Base-by-base conservation (phyloP, 2,329 filamentous ascomycete genomes). In the Diplocarpon rosae region DNA sequence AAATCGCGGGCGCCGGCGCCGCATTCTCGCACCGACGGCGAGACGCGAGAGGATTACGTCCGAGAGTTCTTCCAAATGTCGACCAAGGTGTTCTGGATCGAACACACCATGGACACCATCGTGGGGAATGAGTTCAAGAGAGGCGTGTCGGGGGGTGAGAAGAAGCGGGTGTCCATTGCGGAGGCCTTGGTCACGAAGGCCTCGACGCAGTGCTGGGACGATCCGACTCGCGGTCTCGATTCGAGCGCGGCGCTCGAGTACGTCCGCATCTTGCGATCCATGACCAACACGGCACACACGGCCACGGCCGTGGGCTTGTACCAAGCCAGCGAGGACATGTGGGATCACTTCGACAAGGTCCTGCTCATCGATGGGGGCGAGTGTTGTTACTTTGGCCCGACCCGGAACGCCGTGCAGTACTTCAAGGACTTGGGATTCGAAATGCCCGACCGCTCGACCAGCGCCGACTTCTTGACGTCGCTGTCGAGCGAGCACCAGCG, bases 241-340 rank as follows among this genome's bases (percentile, higher is more conserved):
- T 78, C 78, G 0, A 78, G 72, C 53, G 81, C 75, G 3, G 80
- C 78, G 86, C 52, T 70, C 88, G 29, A 80, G 42, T 81, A 72
- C 56, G 67, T 71, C 24, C 77, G 75, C 53, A 72, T 75, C 1
- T 62, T 83, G n/a, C 67, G 80, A 7, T 71, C 75, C 5, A 67
- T 83, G 70, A 82, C 79, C 0, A 76, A 83, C 49, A 69, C 78
- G 1, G 63, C 76, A 3, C 75, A 76, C 0, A 63, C 80, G 3
- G 65, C 76, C 0, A 72, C 76, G 0, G 75, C 82, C 37, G 75
- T 81, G 11, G 80, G 78, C 0, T 66, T 83, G 0, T 85, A 85
- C 57, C 81, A 85, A 56, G 80, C 81, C 2, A 77, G 78, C 5
- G 81, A 85, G 44, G 76, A 73, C 17, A 83, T 85, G 47, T 83